phyloP scores from a whole-genome alignment of 345 rosid genomes.

The Salix viminalis region DNA sequence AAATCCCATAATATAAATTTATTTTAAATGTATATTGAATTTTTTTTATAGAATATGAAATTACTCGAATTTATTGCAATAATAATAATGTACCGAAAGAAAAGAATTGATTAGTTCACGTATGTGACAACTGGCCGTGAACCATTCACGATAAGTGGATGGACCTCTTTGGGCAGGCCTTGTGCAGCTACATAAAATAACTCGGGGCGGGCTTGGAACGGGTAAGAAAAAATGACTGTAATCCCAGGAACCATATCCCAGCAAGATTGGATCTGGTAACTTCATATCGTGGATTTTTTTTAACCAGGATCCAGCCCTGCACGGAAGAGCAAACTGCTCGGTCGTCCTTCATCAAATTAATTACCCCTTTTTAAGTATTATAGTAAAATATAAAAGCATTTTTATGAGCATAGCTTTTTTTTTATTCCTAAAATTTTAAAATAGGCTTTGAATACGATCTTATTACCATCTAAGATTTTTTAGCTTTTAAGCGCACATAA shows the following conservation, averaged over 20 bases:
- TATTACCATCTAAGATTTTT: too few relatives aligned
- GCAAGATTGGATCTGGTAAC: background rate
- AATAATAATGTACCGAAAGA: too few relatives aligned
- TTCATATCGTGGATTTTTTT: background rate
- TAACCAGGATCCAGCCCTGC: background rate
- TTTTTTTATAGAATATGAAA: too few relatives aligned
- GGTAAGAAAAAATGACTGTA: background rate
- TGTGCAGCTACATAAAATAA: background rate
- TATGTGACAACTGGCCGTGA: background rate
- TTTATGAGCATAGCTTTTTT: too few relatives aligned
- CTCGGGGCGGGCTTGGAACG: background rate
- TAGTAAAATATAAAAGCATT: too few relatives aligned
- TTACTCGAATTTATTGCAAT: too few relatives aligned
- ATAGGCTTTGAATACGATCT: too few relatives aligned
- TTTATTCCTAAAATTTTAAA: too few relatives aligned
- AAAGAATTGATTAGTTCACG: background rate
- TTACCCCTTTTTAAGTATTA: background rate
- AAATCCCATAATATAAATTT: too few relatives aligned
- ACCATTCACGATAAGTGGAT: background rate
- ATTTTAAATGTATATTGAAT: too few relatives aligned
- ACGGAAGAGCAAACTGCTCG: background rate
- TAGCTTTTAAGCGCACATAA: too few relatives aligned
- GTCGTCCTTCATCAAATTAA: background rate
- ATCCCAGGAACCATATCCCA: background rate
- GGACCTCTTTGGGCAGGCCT: background rate